These are phyloP conservation scores for Claviceps sp. DNA, from an alignment of 2,329 filamentous ascomycete genomes.

Conservation along the genomic window DNA sequence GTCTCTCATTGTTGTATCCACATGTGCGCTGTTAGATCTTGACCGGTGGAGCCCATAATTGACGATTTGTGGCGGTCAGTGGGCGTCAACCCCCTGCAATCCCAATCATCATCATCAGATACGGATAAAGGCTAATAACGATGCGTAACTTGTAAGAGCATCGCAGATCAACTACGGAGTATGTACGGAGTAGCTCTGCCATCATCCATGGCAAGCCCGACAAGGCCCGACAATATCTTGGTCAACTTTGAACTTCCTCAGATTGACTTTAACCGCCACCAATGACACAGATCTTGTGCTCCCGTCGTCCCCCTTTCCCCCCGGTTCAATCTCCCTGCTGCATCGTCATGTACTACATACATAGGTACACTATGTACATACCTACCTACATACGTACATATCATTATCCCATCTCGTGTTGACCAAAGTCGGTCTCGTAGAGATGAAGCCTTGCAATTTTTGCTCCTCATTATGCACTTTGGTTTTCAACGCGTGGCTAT, in stretches of 20 bases:
- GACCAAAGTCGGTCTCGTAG: too few species aligned
- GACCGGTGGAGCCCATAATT: neutral
- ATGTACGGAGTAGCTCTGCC: neutral
- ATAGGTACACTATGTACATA: too few species aligned
- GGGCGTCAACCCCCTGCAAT: neutral
- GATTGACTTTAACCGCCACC: neutral
- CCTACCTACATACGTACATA: too few species aligned
- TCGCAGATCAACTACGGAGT: neutral
- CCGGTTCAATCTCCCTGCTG: neutral
- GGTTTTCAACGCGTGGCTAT: too few species aligned
- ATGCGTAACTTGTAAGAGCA: neutral
- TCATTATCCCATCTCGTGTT: too few species aligned
- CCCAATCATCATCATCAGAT: neutral
- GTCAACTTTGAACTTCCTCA: neutral
- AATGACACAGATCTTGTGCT: neutral
- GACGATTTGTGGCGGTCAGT: conserved; percentile 1
- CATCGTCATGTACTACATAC: too few species aligned
- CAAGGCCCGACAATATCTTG: neutral
- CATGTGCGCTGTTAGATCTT: neutral
- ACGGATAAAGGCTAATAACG: too few species aligned
- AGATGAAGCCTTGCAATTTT: too few species aligned
- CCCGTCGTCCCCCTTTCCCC: neutral
- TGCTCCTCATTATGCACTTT: too few species aligned
- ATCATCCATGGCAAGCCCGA: neutral
- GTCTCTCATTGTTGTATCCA: neutral